Conservation (phyloP, 2,329 filamentous ascomycete genomes). For the Colletotrichum caudatum region DNA sequence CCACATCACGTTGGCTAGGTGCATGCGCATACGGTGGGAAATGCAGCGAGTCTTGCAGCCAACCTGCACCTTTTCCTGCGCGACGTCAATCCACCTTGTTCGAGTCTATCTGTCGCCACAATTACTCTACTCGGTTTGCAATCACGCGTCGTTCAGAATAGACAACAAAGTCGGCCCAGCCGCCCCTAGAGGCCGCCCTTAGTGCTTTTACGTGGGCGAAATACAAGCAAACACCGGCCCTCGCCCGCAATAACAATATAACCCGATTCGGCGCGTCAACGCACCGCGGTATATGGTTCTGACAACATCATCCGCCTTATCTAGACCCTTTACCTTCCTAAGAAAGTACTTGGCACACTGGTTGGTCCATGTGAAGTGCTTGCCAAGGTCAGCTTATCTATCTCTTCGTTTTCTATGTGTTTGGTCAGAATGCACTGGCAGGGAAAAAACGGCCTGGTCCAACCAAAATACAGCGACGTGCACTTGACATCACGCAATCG, state of each 20-base stretch:
- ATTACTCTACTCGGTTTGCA: too few relatives aligned
- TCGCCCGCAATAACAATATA: not conserved
- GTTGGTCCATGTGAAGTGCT: not conserved
- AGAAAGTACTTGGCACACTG: not conserved
- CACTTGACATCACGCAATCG: not conserved
- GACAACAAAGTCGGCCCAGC: not conserved
- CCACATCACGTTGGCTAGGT: not conserved
- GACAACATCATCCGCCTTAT: not conserved
- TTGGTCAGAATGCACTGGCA: not conserved
- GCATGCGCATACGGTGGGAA: slow-evolving; percentile 1
- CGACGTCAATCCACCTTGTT: not conserved
- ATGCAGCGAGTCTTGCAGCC: not conserved
- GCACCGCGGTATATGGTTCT: not conserved
- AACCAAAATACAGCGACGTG: slow-evolving; percentile 5
- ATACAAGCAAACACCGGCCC: not conserved
- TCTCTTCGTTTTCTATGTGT: not conserved
- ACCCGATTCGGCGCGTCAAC: not conserved
- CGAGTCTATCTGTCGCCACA: not conserved
- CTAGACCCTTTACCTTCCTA: not conserved
- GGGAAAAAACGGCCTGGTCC: not conserved
- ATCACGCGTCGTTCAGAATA: too few relatives aligned
- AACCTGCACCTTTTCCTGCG: not conserved
- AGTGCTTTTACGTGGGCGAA: not conserved
- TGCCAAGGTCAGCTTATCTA: not conserved
- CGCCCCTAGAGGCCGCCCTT: not conserved